A percentile compares a stretch with the other conserved stretches of the same genome.
These are phyloP conservation scores for Geranium incanum DNA, from an alignment of 441 rosid species.

Conservation along the genomic window DNA sequence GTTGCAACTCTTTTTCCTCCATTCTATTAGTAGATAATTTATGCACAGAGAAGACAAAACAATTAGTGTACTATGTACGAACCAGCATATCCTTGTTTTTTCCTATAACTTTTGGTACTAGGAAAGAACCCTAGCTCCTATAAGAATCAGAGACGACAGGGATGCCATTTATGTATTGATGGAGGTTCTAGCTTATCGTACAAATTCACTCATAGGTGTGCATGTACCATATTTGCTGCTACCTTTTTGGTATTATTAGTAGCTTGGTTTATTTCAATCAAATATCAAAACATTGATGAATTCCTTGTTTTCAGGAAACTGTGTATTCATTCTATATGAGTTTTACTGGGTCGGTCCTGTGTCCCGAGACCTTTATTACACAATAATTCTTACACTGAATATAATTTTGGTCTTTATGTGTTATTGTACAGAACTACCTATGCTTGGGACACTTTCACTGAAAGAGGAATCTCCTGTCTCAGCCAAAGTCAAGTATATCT, in stretches of 20 bases:
- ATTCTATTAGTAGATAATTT: too few species aligned
- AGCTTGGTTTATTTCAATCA: neutral
- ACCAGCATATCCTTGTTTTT: too few species aligned
- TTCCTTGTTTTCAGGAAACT: neutral
- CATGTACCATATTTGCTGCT: neutral
- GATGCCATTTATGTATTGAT: neutral
- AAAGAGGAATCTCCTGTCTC: slow-evolving; percentile 21
- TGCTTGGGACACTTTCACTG: slow-evolving; percentile 13
- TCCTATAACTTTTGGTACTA: too few species aligned
- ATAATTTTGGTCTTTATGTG: neutral
- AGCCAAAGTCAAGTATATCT: slow-evolving; percentile 19
- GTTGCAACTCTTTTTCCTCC: neutral
- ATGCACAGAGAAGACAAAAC: neutral
- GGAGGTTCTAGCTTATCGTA: neutral
- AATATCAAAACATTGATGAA: neutral
- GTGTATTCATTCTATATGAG: neutral
- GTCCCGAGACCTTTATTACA: neutral
- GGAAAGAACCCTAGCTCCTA: too few species aligned
- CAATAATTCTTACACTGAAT: neutral
- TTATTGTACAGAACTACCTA: slow-evolving; percentile 18
- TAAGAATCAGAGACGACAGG: too few species aligned
- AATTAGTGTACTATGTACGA: neutral
- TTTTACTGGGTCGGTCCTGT: neutral
- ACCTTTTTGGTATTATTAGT: neutral
- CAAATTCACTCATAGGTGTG: neutral